phyloP scores from a whole-genome alignment of 257 asterid species.

The Ocimum tenuiflorum region DNA sequence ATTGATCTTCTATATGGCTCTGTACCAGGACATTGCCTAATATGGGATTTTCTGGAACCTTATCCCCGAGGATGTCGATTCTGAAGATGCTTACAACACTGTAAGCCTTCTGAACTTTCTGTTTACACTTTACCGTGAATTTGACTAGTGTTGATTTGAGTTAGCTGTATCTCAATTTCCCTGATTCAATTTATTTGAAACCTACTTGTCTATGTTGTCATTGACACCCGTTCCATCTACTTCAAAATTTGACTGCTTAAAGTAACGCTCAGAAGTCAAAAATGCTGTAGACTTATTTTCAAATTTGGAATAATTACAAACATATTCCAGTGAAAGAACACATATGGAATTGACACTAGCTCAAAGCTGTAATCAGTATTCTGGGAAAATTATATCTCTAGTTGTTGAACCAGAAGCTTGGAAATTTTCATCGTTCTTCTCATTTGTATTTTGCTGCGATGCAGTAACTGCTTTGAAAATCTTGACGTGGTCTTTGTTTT shows the following conservation, averaged over 20 bases:
- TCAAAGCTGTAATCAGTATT: not conserved
- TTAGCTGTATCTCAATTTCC: not conserved
- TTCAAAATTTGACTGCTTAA: not conserved
- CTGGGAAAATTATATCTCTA: not conserved
- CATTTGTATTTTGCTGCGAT: not conserved
- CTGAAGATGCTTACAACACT: slow-evolving; percentile 52
- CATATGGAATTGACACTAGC: too few species aligned
- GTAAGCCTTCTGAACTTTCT: slow-evolving; percentile 40
- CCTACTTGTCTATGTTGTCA: not conserved
- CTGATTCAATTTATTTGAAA: slow-evolving; percentile 3
- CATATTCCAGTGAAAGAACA: too few species aligned
- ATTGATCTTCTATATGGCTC: not conserved
- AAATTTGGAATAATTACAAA: too few species aligned
- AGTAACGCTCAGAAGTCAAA: not conserved
- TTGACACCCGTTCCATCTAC: not conserved
- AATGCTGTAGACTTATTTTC: not conserved
- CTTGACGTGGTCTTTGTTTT: slow-evolving; percentile 11
- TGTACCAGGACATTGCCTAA: slow-evolving; percentile 61
- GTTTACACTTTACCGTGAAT: not conserved
- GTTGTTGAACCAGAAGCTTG: not conserved
- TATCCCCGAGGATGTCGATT: slow-evolving; percentile 64
- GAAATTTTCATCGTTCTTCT: not conserved
- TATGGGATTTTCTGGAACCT: slow-evolving; percentile 73
- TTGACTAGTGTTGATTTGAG: slow-evolving; percentile 4
- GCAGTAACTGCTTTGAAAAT: too few species aligned